These are phyloP conservation scores for Jatropha curcas DNA, from an alignment of 345 rosid species.

Conservation along the genomic window DNA sequence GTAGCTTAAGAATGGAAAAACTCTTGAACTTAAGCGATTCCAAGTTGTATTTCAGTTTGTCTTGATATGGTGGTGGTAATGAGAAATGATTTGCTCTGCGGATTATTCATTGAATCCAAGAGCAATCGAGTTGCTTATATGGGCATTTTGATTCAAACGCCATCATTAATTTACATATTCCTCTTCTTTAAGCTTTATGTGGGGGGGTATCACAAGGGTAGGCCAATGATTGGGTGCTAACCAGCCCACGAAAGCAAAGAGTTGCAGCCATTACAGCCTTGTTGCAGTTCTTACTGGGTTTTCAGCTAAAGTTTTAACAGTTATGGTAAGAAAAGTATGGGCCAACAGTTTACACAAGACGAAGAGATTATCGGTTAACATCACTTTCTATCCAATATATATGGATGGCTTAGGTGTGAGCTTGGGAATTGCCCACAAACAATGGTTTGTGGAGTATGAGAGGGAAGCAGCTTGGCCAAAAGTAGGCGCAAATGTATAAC, in stretches of 20 bases:
- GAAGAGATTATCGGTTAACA: constrained; percentile 59
- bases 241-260: constrained; percentile 56
- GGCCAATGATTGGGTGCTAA: constrained; percentile 76
- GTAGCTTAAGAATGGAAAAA: constrained; percentile 62
- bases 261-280: constrained; percentile 55
- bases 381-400: constrained; percentile 72
- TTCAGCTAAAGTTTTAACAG: constrained; percentile 48
- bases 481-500: constrained; percentile 78
- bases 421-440: constrained; percentile 94
- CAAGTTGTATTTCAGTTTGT: constrained; percentile 88
- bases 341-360: constrained; percentile 67
- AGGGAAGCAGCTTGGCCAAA: constrained; percentile 86
- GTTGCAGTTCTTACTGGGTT: constrained; percentile 58
- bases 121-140: constrained; percentile 84
- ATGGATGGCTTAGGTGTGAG: constrained; percentile 84
- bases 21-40: constrained; percentile 60
- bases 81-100: constrained; percentile 87
- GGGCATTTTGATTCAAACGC: constrained; percentile 89
- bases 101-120: constrained; percentile 62
- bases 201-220: constrained; percentile 74
- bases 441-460: constrained; percentile 78
- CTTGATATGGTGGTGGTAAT: constrained; percentile 99
- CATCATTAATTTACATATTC: constrained; percentile 78
- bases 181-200: constrained; percentile 77
- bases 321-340: constrained; percentile 61